phyloP scores from a whole-genome alignment of 108 stramenopile genomes.

The Fragilaria crotonensis region DNA sequence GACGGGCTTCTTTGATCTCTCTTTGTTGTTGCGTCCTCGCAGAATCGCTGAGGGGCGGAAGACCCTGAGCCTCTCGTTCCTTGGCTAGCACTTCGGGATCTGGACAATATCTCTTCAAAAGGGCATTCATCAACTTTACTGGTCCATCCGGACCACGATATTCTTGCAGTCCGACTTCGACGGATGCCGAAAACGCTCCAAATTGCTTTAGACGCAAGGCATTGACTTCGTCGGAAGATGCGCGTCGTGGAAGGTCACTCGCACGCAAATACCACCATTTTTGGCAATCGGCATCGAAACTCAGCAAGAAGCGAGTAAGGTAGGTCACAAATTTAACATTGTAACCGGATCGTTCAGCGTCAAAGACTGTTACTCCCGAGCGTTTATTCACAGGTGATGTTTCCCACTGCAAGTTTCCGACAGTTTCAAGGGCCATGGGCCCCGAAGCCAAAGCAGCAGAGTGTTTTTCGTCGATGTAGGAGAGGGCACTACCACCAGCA shows the following conservation, averaged over 20 bases:
- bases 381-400: conserved; percentile 74
- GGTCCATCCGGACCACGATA: conserved; percentile 56
- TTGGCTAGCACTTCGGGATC: conserved; percentile 11
- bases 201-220: conserved; percentile 57
- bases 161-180: conserved; percentile 76
- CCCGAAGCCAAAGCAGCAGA: conserved; percentile 10
- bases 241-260: conserved; percentile 41
- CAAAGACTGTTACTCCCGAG: conserved; percentile 63
- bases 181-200: conserved; percentile 67
- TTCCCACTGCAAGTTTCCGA: conserved; percentile 20
- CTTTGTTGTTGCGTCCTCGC: conserved; percentile 17
- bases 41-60: conserved; percentile 7
- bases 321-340: conserved; percentile 76
- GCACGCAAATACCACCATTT: conserved; percentile 69
- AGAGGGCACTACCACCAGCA: conserved; percentile 3
- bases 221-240: conserved; percentile 44
- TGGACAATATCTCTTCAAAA: conserved; percentile 41
- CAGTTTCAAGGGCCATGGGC: not conserved
- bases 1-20: conserved; percentile 66
- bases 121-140: conserved; percentile 27
- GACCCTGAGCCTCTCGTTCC: conserved; percentile 13
- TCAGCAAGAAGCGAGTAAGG: conserved; percentile 63
- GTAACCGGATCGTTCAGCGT: conserved; percentile 71
- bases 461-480: not conserved
- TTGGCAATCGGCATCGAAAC: conserved; percentile 73